These are phyloP conservation scores for Creolimax fragrantissima DNA, from an alignment of 78 protist genomes.

Conservation along the genomic window DNA sequence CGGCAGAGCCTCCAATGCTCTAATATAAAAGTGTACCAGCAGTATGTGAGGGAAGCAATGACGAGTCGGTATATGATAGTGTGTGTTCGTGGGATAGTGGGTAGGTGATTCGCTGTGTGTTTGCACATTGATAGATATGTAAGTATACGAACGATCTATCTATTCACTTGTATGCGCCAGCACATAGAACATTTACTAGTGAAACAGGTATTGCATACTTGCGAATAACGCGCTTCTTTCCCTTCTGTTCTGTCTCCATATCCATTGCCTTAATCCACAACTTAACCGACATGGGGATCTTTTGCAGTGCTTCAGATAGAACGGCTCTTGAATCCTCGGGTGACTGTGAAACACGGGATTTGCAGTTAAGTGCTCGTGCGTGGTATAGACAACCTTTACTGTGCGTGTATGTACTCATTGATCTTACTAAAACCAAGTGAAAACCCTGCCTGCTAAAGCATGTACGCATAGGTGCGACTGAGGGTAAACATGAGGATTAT, in stretches of 20 bases:
- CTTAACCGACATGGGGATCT: constrained; percentile 70
- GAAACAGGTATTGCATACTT: constrained; percentile 30
- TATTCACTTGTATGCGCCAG: no score
- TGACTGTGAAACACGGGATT: not conserved
- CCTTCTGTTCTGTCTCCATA: constrained; percentile 59
- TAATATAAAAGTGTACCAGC: no score
- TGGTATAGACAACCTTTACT: not conserved
- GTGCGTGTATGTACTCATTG: no score
- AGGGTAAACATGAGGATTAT: no score
- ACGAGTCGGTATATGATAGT: not conserved
- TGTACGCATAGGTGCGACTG: no score
- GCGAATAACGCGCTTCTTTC: constrained; percentile 61
- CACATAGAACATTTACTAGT: no score
- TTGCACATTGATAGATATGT: no score
- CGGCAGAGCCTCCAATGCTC: constrained; percentile 74
- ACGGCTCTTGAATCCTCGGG: constrained; percentile 65
- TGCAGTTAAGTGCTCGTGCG: not conserved
- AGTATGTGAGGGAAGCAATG: no score
- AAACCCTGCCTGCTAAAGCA: no score
- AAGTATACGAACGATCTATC: no score
- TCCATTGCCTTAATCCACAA: constrained; percentile 84
- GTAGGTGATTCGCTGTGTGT: not conserved
- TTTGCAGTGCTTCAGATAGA: constrained; percentile 76
- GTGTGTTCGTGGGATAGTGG: not conserved
- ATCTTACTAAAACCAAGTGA: no score